Conservation (phyloP, 441 rosid genomes). For the Brassica balearica region DNA sequence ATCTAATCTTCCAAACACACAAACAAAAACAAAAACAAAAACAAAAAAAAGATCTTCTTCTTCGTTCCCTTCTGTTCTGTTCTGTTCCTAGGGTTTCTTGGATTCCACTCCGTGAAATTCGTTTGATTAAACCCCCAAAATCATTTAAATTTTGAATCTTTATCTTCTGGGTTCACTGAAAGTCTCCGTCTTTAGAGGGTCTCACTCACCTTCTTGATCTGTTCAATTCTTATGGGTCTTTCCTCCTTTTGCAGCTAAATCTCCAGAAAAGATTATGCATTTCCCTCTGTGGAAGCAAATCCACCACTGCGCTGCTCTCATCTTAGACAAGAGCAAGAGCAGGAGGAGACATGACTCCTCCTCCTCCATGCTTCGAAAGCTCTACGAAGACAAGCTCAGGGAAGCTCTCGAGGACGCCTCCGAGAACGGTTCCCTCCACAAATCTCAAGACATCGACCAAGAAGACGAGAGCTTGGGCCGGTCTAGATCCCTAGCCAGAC, state of each 20-base stretch:
- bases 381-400: slow-evolving; percentile 79
- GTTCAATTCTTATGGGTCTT: slow-evolving; percentile 52
- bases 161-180: slow-evolving; percentile 41
- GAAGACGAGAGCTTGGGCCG: slow-evolving; percentile 79
- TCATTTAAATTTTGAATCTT: not conserved
- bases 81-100: slow-evolving; percentile 25
- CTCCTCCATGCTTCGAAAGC: slow-evolving; percentile 60
- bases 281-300: slow-evolving; percentile 96
- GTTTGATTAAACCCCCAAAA: slow-evolving; percentile 19
- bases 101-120: slow-evolving; percentile 33
- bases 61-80: slow-evolving; percentile 26
- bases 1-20: too few species aligned
- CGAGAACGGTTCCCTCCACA: slow-evolving; percentile 82
- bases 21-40: too few species aligned
- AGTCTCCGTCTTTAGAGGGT: slow-evolving; percentile 39
- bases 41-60: slow-evolving; percentile 14
- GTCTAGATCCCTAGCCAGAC: slow-evolving; percentile 90
- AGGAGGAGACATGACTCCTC: slow-evolving; percentile 52
- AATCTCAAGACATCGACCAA: slow-evolving; percentile 81
- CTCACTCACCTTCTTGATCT: slow-evolving; percentile 49
- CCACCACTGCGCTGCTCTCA: slow-evolving; percentile 94
- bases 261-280: slow-evolving; percentile 68
- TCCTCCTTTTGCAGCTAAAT: slow-evolving; percentile 11
- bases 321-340: slow-evolving; percentile 86
- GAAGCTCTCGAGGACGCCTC: slow-evolving; percentile 97